Evolutionary conservation across 352 stramenopile genomes (phyloP).

Genomic region (Phytophthora agathidicida): DNA sequence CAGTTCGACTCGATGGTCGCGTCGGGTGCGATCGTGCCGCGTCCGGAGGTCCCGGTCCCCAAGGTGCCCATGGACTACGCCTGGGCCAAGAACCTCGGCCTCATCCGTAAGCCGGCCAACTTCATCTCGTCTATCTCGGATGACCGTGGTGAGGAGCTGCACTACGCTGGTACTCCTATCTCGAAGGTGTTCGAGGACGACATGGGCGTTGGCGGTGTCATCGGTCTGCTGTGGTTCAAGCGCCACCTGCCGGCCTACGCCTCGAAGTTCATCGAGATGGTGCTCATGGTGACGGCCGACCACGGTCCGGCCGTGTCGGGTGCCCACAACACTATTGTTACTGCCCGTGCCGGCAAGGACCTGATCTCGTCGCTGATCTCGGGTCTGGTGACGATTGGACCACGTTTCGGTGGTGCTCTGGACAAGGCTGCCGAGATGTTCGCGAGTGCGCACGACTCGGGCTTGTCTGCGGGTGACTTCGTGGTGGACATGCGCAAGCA

Average conservation of each 20-base stretch:
- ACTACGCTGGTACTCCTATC: slow-evolving; percentile 95
- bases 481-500: slow-evolving; percentile 94
- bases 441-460: slow-evolving; percentile 89
- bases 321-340: slow-evolving; percentile 97
- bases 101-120: slow-evolving; percentile 96
- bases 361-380: slow-evolving; percentile 96
- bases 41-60: slow-evolving; percentile 90
- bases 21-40: slow-evolving; percentile 82
- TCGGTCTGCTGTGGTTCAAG: slow-evolving; percentile 97
- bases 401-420: slow-evolving; percentile 95
- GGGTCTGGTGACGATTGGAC: slow-evolving; percentile 96
- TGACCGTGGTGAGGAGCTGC: slow-evolving; percentile 96
- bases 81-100: slow-evolving; percentile 95
- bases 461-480: slow-evolving; percentile 89
- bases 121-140: slow-evolving; percentile 98
- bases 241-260: slow-evolving; percentile 89
- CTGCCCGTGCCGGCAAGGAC: slow-evolving; percentile 96
- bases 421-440: slow-evolving; percentile 96
- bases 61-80: slow-evolving; percentile 98
- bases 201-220: slow-evolving; percentile 93
- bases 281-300: slow-evolving; percentile 97
- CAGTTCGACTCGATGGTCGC: slow-evolving; percentile 88
- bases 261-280: slow-evolving; percentile 98
- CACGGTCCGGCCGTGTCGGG: slow-evolving; percentile 96
- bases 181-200: slow-evolving; percentile 95